These are phyloP conservation scores for Chaetomiaceae sp. DNA, from an alignment of 2,329 filamentous ascomycete genomes.

Conservation along the genomic window DNA sequence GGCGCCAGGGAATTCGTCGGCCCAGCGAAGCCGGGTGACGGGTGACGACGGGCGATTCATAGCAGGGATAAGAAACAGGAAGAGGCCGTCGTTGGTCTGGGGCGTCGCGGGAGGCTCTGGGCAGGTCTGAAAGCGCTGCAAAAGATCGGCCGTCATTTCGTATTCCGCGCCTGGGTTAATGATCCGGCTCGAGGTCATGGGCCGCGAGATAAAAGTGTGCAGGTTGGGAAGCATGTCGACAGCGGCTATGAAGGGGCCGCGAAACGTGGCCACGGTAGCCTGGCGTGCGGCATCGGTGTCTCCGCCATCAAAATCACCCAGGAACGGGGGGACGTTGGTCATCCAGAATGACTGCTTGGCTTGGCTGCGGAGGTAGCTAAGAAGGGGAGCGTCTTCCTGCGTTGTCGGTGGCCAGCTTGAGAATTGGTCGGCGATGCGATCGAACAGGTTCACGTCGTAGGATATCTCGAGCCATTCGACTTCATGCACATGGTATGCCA, in stretches of 20 bases:
- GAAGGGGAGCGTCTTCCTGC: background rate
- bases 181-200: slow-evolving; percentile 4
- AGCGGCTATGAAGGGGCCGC: background rate
- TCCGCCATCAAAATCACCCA: background rate
- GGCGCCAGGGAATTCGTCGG: slow-evolving; percentile 3
- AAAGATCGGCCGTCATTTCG: background rate
- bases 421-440: background rate
- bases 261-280: background rate
- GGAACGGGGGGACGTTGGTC: background rate
- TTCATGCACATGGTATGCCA: slow-evolving; percentile 10
- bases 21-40: slow-evolving; percentile 9
- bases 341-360: slow-evolving; percentile 1
- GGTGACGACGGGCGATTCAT: slow-evolving; percentile 7
- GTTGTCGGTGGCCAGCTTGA: background rate
- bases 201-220: slow-evolving; percentile 12
- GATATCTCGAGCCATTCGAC: slow-evolving; percentile 14
- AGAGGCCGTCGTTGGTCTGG: slow-evolving; percentile 9
- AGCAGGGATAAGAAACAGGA: slow-evolving; percentile 10
- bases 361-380: background rate
- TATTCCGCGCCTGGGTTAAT: background rate
- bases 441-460: background rate
- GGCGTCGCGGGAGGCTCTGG: background rate
- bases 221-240: slow-evolving; percentile 11
- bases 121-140: background rate
- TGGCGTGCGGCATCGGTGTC: background rate